Evolutionary conservation across 441 rosid genomes (phyloP).

Genomic region (Bocquillonia castaneifolia): DNA sequence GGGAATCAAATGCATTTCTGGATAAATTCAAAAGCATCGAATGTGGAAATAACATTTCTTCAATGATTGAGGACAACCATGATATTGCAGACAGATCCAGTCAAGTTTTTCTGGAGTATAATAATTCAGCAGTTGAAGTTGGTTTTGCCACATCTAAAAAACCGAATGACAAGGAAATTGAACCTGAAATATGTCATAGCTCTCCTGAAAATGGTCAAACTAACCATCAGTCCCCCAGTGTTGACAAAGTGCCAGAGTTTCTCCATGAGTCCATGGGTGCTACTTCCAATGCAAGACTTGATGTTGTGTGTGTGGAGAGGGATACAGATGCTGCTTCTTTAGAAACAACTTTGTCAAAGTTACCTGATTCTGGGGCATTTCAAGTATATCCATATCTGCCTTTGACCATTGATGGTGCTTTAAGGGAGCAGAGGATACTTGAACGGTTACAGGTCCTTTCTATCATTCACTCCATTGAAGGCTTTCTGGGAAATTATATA

Average conservation of each 20-base stretch:
- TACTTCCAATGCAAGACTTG: slow-evolving; percentile 34
- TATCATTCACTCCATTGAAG: slow-evolving; percentile 17
- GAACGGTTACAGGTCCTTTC: slow-evolving; percentile 62
- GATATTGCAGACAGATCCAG: slow-evolving; percentile 34
- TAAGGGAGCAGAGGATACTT: slow-evolving; percentile 85
- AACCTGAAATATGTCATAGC: slow-evolving; percentile 36
- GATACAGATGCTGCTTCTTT: slow-evolving; percentile 37
- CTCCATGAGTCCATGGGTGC: slow-evolving; percentile 32
- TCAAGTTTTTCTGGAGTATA: slow-evolving; percentile 33
- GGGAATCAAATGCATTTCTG: slow-evolving; percentile 41
- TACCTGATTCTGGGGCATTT: slow-evolving; percentile 37
- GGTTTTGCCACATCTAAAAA: slow-evolving; percentile 37
- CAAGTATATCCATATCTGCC: slow-evolving; percentile 38
- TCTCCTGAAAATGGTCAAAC: slow-evolving; percentile 35
- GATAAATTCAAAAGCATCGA: slow-evolving; percentile 33
- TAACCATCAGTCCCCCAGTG: slow-evolving; percentile 28
- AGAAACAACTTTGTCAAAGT: slow-evolving; percentile 31
- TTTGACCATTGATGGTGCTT: slow-evolving; percentile 61
- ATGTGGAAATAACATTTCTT: slow-evolving; percentile 28
- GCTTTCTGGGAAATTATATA: slow-evolving; percentile 13
- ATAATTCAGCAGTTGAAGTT: slow-evolving; percentile 37
- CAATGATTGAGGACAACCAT: slow-evolving; percentile 28
- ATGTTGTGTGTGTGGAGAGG: slow-evolving; percentile 23
- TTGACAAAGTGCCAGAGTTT: slow-evolving; percentile 37
- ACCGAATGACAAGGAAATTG: slow-evolving; percentile 32